Evolutionary conservation across 495 filamentous ascomycete genomes (phyloP).

Genomic region (Cladorrhinum samala): DNA sequence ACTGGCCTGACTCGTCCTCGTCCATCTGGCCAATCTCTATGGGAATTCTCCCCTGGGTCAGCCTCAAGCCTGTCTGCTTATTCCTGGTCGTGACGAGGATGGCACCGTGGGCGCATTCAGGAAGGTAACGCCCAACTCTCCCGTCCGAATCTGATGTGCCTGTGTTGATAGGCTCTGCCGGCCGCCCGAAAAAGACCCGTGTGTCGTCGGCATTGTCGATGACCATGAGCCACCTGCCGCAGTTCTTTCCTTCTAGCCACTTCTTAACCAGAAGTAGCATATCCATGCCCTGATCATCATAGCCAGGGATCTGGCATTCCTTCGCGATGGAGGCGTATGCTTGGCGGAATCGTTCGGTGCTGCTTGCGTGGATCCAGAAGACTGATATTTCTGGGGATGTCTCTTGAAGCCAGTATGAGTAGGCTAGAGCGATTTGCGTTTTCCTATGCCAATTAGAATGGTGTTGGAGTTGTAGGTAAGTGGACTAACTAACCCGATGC

Average conservation of each 20-base stretch:
- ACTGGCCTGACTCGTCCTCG: slow-evolving; percentile 16
- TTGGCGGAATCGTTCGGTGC: slow-evolving; percentile 35
- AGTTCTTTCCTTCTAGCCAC: slow-evolving; percentile 32
- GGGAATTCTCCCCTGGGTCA: slow-evolving; percentile 8
- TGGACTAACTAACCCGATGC: slow-evolving; percentile 37
- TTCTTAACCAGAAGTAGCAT: slow-evolving; percentile 29
- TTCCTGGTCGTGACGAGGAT: slow-evolving; percentile 39
- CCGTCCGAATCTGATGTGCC: neutral
- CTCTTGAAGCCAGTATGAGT: slow-evolving; percentile 35
- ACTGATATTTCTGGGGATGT: slow-evolving; percentile 30
- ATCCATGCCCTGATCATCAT: slow-evolving; percentile 28
- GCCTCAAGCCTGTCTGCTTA: slow-evolving; percentile 21
- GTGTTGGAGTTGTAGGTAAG: neutral
- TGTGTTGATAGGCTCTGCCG: neutral
- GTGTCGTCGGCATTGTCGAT: slow-evolving; percentile 49
- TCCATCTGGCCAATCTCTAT: slow-evolving; percentile 31
- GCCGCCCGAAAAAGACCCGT: slow-evolving; percentile 25
- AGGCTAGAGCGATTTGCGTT: slow-evolving; percentile 50
- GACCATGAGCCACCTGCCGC: slow-evolving; percentile 43
- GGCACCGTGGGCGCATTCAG: slow-evolving; percentile 29
- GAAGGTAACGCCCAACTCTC: slow-evolving; percentile 27
- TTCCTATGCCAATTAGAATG: slow-evolving; percentile 31
- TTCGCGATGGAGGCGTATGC: slow-evolving; percentile 38
- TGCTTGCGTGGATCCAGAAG: slow-evolving; percentile 44
- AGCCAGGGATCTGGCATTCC: slow-evolving; percentile 23